Evolutionary conservation across 2,329 filamentous ascomycete genomes (phyloP), one percentile per base, ranked within the genome.

Genomic region (Fusarium veterinarium): DNA sequence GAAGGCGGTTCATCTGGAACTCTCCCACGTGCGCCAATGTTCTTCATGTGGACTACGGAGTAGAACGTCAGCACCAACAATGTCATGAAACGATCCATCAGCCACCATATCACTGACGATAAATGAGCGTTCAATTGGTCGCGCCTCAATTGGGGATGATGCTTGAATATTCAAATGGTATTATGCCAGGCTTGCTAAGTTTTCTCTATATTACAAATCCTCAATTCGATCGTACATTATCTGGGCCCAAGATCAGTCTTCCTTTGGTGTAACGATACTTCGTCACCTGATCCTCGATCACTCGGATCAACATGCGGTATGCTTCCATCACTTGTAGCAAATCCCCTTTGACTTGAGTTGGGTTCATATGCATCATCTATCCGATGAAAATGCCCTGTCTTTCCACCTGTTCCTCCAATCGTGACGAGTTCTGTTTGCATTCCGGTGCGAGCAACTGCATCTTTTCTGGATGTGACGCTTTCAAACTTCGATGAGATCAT

Each of bases 401-500:
- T 73, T 3, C 38, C 51, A 2, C 56, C 56, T 0, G 65, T 73
- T 19, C 70, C 69, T 7, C 66, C 69, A 20, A 72, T 72, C 1
- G 69, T 67, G 6, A 60, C 59, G 1, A 72, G 60, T 10, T 73
- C 69, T 6, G 60, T 70, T 1, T 44, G 65, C 2, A 35, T 13
- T 1, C 30, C 28, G 3, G n/a, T 19, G 5, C 13, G 64, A 28
- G 16, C 16, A 10, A 6, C 23, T 17, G 48, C 19, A 11, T 20
- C 12, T 3, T 49, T 57, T 57, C 35, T 38, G 0, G 70, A 56
- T 16, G 42, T 16, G 4, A 70, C 1, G 8, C 71, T 73, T 11
- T 60, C 70, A 41, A 73, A 73, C 14, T 57, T 60, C 3, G 44
- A 45, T 25, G 71, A 73, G 6, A 73, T 12, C 37, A 60, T 73